These are phyloP conservation scores for Xylariales sp. DNA, from an alignment of 2,329 filamentous ascomycete species.

Conservation along the genomic window DNA sequence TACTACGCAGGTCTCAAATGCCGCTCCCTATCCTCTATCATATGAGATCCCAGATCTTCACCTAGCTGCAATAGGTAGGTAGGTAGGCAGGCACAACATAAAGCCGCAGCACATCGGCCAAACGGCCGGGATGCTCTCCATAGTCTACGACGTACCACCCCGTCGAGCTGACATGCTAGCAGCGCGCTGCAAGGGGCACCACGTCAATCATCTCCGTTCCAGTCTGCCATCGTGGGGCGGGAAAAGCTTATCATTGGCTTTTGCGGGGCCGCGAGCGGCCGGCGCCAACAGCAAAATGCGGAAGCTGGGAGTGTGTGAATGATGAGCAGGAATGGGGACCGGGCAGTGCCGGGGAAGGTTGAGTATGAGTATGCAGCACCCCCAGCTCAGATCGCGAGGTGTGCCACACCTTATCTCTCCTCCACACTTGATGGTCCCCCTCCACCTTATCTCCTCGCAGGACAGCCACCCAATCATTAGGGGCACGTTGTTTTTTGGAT, in stretches of 20 bases:
- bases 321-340: too few relatives aligned
- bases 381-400: neutral
- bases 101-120: slow-evolving; percentile 2
- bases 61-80: slow-evolving; percentile 32
- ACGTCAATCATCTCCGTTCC: neutral
- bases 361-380: too few relatives aligned
- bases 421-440: too few relatives aligned
- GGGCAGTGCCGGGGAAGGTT: too few relatives aligned
- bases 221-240: slow-evolving; percentile 18
- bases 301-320: slow-evolving; percentile 26
- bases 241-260: slow-evolving; percentile 35
- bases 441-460: neutral
- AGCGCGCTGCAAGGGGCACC: too few relatives aligned
- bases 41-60: neutral
- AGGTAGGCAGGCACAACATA: neutral
- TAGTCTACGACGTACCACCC: too few relatives aligned
- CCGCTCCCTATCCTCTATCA: too few relatives aligned
- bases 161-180: neutral
- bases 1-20: too few relatives aligned
- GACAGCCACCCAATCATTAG: slow-evolving; percentile 43
- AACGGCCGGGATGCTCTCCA: neutral
- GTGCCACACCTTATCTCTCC: slow-evolving; percentile 38
- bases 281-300: slow-evolving; percentile 32
- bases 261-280: slow-evolving; percentile 5
- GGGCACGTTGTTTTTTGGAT: slow-evolving; percentile 37